Evolutionary conservation across 177 flowering plant species (phyloP), one percentile per base, ranked within the genome.

Genomic region (Vitis hybrid): DNA sequence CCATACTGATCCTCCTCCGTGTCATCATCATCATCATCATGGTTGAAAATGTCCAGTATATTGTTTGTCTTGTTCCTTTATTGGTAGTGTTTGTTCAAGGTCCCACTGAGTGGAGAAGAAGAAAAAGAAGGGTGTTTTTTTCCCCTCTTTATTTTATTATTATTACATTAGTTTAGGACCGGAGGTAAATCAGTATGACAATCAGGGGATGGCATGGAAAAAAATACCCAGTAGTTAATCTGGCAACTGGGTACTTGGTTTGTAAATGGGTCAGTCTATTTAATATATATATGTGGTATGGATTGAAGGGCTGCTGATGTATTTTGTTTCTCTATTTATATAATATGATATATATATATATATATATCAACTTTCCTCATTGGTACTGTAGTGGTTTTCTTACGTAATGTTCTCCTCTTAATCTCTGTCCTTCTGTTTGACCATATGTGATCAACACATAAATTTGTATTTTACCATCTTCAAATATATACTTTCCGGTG

Each of bases 1-100:
- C 86, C 74, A 66, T 87, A 77, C 72, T 88, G 64, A 76, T 74
- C 31, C 4, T 45, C 66, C 7, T 45, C 4, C n/a, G 14, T 19
- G n/a, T 39, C 66, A 61, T 64, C 67, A 55, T 62, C 55, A 53
- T 49, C 51, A 18, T 14, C 13, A 45, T 58, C 11, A 18, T 21
- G 62, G 26, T 57, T 10, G 29, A 61, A 22, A 58, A 14, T 50
- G 64, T 48, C 14, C 56, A 57, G 48, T 57, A 4, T 26, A 1
- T 11, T 16, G 22, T 14, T 16, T 52, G 31, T 62, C 64, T 19
- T 64, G 12, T 72, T 21, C 1, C 22, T 70, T 11, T 3, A 2
- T 61, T 59, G 65, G 31, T 59, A 29, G 39, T 72, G 60, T 26
- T 66, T 65, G 59, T 64, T 60, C 51, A 31, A 49, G 73, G 62